Conservation (phyloP, 2,329 filamentous ascomycete species). For the Colletotrichum spinosum region DNA sequence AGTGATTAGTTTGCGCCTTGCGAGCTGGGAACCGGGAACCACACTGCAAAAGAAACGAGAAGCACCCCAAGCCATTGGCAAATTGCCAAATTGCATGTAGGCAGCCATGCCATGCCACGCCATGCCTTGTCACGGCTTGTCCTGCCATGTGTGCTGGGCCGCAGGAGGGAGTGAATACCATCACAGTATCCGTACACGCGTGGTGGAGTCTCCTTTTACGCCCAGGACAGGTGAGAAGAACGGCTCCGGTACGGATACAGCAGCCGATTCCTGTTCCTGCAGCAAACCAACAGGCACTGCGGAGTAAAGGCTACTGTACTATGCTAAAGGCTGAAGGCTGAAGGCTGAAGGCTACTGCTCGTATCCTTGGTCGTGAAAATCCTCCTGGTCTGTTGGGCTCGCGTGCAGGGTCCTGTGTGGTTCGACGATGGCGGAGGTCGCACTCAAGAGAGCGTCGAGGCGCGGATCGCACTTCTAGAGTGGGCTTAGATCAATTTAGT, state of each 20-base stretch:
- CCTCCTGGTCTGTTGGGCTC: conserved; percentile 4
- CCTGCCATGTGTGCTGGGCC: conserved; percentile 5
- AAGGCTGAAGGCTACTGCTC: too few relatives aligned
- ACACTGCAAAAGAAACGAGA: too few relatives aligned
- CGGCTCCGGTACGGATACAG: too few relatives aligned
- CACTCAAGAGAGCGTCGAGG: conserved; percentile 9
- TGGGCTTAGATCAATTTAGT: conserved; percentile 24
- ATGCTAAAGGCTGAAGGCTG: too few relatives aligned
- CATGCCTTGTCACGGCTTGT: too few relatives aligned
- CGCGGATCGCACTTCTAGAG: conserved; percentile 11
- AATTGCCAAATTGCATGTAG: neutral
- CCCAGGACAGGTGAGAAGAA: too few relatives aligned
- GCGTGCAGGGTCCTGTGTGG: conserved; percentile 12
- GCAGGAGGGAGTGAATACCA: conserved; percentile 1
- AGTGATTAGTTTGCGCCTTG: too few relatives aligned
- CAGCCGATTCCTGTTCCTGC: too few relatives aligned
- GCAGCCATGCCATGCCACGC: conserved; percentile 1
- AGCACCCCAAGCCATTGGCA: conserved; percentile 2
- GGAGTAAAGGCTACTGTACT: too few relatives aligned
- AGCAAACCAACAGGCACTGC: too few relatives aligned
- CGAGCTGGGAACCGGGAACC: too few relatives aligned
- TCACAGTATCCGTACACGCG: too few relatives aligned
- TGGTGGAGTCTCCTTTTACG: conserved; percentile 5
- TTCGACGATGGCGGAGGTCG: conserved; percentile 12
- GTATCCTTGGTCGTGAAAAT: neutral